Evolutionary conservation across 192 early-diverging fungal species (phyloP), one percentile per base, ranked within the genome.

Genomic region (Backusella luteola): DNA sequence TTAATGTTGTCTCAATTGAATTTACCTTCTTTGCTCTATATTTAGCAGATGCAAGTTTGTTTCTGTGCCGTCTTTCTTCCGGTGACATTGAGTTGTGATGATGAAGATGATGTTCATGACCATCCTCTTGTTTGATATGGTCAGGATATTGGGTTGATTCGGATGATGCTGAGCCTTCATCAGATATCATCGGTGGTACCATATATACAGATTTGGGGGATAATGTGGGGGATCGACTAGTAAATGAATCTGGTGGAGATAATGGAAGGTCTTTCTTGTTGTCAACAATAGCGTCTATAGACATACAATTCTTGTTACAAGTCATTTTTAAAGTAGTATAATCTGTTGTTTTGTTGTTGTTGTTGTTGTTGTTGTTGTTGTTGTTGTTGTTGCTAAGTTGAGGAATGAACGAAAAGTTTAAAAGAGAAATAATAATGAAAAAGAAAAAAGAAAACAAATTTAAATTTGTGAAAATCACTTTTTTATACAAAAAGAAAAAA

Each of bases 31-130:
- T 89, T 32, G 85, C 85, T 29, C 88, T 75, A 73, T 89, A 89
- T 71, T 89, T 89, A 1, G 88, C 88, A 12, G 88, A 89, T 12
- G 88, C 88, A 6, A 85, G 81, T 63, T 89, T 89, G 75, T 89
- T 89, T 44, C 88, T 80, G 19, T 89, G 73, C 15, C 88, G 80
- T 26, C 86, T 67, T 67, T 89, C 88, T 34, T 76, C 77, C 14
- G 84, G 71, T 9, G 88, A 83, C 14, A 89, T 73, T 23, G 88
- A 82, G 1, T 35, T 68, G 26, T 66, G 26, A 66, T 66, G 26
- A 66, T 66, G 66, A 35, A 6, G 7, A 6, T 68, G 19, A 14
- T 68, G 17, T 19, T 29, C 23, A 9, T 63, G 53, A 29, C 1
- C n/a, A 26, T 63, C 23, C 14, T 63, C 23, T 26, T 63, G 56